Evolutionary conservation across 768 basidiomycete genomes (phyloP).

Genomic region (Agrocybe praecox): DNA sequence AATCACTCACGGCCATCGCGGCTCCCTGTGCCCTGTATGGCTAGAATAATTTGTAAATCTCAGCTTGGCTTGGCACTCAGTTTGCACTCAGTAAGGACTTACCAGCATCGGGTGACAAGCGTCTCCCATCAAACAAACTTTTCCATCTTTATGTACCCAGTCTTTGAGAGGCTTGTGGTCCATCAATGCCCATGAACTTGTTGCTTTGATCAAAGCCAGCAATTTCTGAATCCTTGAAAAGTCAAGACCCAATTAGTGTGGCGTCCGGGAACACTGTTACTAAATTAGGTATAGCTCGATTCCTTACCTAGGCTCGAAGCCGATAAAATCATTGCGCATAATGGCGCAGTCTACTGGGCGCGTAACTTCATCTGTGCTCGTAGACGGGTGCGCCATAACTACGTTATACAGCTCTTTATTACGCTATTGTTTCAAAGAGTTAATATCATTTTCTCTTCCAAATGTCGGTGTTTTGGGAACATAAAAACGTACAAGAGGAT

Average conservation of each 20-base stretch:
- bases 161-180: slow-evolving; percentile 47
- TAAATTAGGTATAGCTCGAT: not conserved
- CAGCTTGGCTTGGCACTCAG: not conserved
- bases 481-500: slow-evolving; percentile 30
- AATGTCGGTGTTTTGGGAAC: no score
- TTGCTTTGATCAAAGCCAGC: slow-evolving; percentile 42
- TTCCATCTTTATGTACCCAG: slow-evolving; percentile 48
- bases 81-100: not conserved
- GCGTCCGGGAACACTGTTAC: not conserved
- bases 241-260: not conserved
- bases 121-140: slow-evolving; percentile 50
- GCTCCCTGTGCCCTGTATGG: slow-evolving; percentile 56
- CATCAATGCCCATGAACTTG: slow-evolving; percentile 49
- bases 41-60: slow-evolving; percentile 21
- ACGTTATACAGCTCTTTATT: slow-evolving; percentile 46
- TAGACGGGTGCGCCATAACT: slow-evolving; percentile 43
- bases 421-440: slow-evolving; percentile 22
- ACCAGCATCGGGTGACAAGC: slow-evolving; percentile 49
- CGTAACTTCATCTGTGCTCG: slow-evolving; percentile 39
- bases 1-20: slow-evolving; percentile 43
- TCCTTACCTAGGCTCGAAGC: slow-evolving; percentile 48
- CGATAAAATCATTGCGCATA: slow-evolving; percentile 49
- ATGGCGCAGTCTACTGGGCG: slow-evolving; percentile 44
- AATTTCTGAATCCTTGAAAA: slow-evolving; percentile 44
- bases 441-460: not conserved